phyloP scores from a whole-genome alignment of 2,329 filamentous ascomycete species.

The Pezicula rhizophila region DNA sequence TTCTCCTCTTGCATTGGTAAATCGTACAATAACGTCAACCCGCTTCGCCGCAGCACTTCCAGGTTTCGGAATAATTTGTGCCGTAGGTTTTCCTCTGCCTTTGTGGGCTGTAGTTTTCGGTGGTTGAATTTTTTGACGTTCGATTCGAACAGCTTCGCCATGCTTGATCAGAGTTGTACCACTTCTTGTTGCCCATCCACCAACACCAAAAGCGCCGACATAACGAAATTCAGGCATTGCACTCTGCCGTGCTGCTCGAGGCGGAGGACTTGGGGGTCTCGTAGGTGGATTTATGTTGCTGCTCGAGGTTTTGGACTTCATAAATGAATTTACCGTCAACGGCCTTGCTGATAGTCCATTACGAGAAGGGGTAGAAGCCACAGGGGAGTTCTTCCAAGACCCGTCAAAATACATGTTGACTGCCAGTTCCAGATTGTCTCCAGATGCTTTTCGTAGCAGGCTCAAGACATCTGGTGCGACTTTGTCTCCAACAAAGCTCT shows the following conservation, averaged over 20 bases:
- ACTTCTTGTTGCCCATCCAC: slow-evolving; percentile 86
- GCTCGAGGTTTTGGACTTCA: slow-evolving; percentile 10
- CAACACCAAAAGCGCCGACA: slow-evolving; percentile 85
- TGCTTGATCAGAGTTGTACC: slow-evolving; percentile 70
- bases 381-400: slow-evolving; percentile 45
- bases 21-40: slow-evolving; percentile 83
- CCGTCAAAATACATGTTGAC: slow-evolving; percentile 68
- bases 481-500: slow-evolving; percentile 53
- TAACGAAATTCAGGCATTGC: slow-evolving; percentile 58
- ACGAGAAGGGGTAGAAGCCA: not conserved
- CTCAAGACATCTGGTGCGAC: slow-evolving; percentile 42
- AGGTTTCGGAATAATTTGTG: slow-evolving; percentile 19
- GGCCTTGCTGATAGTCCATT: slow-evolving; percentile 7
- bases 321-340: slow-evolving; percentile 21
- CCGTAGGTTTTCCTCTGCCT: slow-evolving; percentile 32
- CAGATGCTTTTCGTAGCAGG: slow-evolving; percentile 47
- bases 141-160: slow-evolving; percentile 78
- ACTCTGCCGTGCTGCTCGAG: slow-evolving; percentile 3
- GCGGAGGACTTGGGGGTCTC: slow-evolving; percentile 13
- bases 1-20: slow-evolving; percentile 70
- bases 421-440: slow-evolving; percentile 53
- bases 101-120: slow-evolving; percentile 40
- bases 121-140: slow-evolving; percentile 71
- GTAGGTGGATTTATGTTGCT: slow-evolving; percentile 31
- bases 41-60: slow-evolving; percentile 50